Evolutionary conservation across 208 protist species (phyloP), one percentile per base, ranked within the genome.

Genomic region (Phytomonas serpens): DNA sequence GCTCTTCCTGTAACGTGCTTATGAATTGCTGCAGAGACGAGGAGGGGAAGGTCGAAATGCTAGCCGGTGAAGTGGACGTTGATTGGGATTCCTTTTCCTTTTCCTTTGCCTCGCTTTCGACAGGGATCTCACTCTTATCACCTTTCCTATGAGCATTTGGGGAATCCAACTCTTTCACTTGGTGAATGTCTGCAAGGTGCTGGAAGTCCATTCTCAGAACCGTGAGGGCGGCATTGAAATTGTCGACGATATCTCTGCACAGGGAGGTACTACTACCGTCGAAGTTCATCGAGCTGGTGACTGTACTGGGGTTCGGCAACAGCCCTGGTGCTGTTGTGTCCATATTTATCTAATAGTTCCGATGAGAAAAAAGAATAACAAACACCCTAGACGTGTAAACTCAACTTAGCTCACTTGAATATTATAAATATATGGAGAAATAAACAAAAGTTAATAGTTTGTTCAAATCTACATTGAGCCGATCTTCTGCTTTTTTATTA

Each of bases 401-500:
- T 52, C 23, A 16, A 52, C 13, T 16, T 52, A 52, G 2, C 23
- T 52, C 42, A 7, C 32, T n/a, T 37, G 31, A 65, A 32, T 37
- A 37, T 65, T 40, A 65, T 65, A 65, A 32, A 19, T 30, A 65
- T 30, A 65, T 33, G 33, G 23, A 65, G 23, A 14, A 65, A 65
- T 16, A 33, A 65, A 33, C 19, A 38, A 19, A 14, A 65, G 3
- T n/a, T 5, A 4, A 33, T 64, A 33, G 10, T 65, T n/a, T 37
- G 62, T 71, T 71, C 37, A 31, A 19, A 52, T 52, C 23, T 16
- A 52, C 42, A 52, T 19, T 52, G 42, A 19, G 14, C 23, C 23
- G 42, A 2, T 16, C 13, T 52, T 16, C 13, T 16, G 13, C 23
- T 52, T 16, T 16, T 52, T 52, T 52, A 7, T 16, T 19, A 16